Conservation (phyloP, 1,139 yeast species). For the Scheffersomyces parashehatae region DNA sequence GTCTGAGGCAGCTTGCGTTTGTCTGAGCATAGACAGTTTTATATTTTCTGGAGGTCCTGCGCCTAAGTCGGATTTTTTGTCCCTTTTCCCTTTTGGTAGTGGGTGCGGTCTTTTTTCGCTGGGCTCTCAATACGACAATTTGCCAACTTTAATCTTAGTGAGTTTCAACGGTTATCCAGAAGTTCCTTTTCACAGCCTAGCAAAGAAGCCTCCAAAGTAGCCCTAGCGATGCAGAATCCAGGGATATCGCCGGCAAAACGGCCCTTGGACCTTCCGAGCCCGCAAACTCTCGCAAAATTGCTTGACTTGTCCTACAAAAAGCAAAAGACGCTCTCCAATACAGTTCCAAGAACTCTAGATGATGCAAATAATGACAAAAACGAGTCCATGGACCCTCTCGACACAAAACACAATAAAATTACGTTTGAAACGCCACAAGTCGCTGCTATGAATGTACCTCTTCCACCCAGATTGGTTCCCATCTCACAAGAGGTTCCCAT, state of each 20-base stretch:
- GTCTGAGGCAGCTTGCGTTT: too few relatives aligned
- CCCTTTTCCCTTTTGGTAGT: too few relatives aligned
- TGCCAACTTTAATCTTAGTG: too few relatives aligned
- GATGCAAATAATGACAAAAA: conserved; percentile 3
- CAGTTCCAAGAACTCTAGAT: conserved; percentile 8
- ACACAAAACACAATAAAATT: not conserved
- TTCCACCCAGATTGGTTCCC: conserved; percentile 4
- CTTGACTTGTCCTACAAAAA: conserved; percentile 9
- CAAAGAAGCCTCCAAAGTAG: too few relatives aligned
- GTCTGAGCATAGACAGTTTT: too few relatives aligned
- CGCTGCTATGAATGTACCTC: conserved; percentile 1
- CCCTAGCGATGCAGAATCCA: not conserved
- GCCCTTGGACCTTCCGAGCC: conserved; percentile 13
- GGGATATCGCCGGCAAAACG: conserved; percentile 4
- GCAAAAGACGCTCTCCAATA: conserved; percentile 3
- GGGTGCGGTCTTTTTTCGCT: too few relatives aligned
- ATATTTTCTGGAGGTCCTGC: too few relatives aligned
- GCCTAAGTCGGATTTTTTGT: too few relatives aligned
- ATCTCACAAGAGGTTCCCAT: conserved; percentile 9
- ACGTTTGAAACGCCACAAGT: not conserved
- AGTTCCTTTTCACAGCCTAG: too few relatives aligned
- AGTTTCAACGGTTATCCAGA: too few relatives aligned
- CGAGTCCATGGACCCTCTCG: not conserved
- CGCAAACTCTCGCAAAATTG: conserved; percentile 12
- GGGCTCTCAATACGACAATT: too few relatives aligned